Evolutionary conservation across 768 basidiomycete species (phyloP), one percentile per base, ranked within the genome.

Genomic region (Kwoniella sp.): DNA sequence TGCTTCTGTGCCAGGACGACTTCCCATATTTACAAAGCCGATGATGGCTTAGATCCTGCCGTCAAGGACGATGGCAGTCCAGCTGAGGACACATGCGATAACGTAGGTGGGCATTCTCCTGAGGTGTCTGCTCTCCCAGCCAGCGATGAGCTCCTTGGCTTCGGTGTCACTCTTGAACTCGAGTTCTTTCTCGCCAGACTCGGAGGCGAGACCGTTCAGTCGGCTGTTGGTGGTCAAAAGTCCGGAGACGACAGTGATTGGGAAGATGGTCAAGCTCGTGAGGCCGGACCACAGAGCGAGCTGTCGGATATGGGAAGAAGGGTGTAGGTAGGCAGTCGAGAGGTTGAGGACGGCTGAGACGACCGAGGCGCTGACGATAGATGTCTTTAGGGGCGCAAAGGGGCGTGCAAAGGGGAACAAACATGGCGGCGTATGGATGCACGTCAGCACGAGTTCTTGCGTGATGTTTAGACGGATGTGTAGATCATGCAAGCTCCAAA

Each of bases 311-410:
- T 23, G 4, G 11, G 50, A 25, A 15, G 56, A 59, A 17, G 47
- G 47, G 30, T 65, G 63, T 1, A 47, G 1, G 45, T 65, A 65
- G 25, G 63, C 48, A 0, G 63, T 65, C 22, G 57, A 45, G 23
- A 59, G n/a, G n/a, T 30, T 29, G 9, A 65, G 31, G n/a, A 31
- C 9, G 29, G 63, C 9, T 20, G 56, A 58, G 13, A 47, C 25
- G 25, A 58, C 12, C 2, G 63, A 58, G 9, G 28, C 17, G 37
- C 23, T 20, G 23, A 65, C 41, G 34, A 58, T 26, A 50, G 50
- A 59, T 23, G 25, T 38, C 62, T 63, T n/a, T n/a, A n/a, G n/a
- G n/a, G n/a, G n/a, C n/a, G 9, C 38, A 41, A 20, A 41, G 38
- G 38, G 20, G 38, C 38, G 38, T 41, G 38, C 20, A n/a, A n/a